Percentiles rank a stretch among this genome's conserved stretches.
phyloP scores from a whole-genome alignment of 2,329 filamentous ascomycete species.

The Trichoderma guizhouense region DNA sequence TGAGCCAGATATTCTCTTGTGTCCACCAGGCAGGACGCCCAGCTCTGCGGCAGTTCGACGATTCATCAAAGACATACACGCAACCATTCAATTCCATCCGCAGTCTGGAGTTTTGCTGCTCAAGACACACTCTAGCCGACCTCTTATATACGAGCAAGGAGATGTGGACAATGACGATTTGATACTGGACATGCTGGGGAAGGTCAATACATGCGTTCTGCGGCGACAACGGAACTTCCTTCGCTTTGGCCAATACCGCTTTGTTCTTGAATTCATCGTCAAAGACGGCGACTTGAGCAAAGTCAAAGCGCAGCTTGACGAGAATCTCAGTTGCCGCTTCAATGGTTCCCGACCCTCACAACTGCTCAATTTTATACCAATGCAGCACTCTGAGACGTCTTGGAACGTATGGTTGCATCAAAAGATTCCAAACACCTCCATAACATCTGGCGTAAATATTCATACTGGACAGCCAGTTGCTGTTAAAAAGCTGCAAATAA shows the following conservation, averaged over 20 bases:
- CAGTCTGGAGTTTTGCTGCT: background rate
- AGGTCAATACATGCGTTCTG: background rate
- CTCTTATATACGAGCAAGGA: slow-evolving; percentile 6
- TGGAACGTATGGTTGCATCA: slow-evolving; percentile 7
- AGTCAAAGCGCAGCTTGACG: background rate
- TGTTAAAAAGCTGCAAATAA: background rate
- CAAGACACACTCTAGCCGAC: background rate
- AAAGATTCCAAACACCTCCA: background rate
- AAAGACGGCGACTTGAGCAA: background rate
- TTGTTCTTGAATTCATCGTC: background rate
- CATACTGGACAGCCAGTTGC: background rate
- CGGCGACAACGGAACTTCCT: background rate
- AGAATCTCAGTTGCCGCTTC: background rate
- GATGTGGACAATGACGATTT: background rate
- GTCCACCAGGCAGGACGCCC: background rate
- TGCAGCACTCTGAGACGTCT: background rate
- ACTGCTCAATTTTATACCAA: background rate
- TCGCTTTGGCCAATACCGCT: background rate
- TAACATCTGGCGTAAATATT: background rate
- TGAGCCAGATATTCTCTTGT: background rate
- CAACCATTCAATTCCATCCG: background rate
- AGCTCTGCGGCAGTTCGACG: background rate
- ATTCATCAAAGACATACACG: slow-evolving; percentile 9
- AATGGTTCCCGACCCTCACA: background rate
- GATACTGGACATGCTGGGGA: background rate